phyloP scores from a whole-genome alignment of 1,139 yeast species.

The Yamadazyma aaseri region DNA sequence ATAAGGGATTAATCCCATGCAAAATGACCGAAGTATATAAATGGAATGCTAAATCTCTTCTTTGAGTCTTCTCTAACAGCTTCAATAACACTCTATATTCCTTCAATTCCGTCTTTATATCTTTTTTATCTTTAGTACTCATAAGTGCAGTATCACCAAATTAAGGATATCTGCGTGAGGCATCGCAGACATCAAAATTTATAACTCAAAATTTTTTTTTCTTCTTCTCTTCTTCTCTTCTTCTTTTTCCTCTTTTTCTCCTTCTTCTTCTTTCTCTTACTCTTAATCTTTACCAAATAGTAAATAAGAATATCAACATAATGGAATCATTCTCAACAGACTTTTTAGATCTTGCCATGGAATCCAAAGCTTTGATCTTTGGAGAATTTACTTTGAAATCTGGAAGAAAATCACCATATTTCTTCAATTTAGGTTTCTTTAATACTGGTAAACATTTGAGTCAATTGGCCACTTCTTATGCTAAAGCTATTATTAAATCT shows the following conservation, averaged over 20 bases:
- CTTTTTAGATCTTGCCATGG: conserved; percentile 79
- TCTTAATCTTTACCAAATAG: background rate
- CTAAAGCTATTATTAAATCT: conserved; percentile 77
- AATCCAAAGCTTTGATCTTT: conserved; percentile 77
- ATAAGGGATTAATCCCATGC: conserved; percentile 33
- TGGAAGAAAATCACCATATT: conserved; percentile 93
- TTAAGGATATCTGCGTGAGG: background rate
- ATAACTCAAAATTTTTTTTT: background rate
- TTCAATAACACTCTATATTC: conserved; percentile 25
- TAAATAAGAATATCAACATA: background rate
- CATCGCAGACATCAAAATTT: too few species aligned
- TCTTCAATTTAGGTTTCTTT: conserved; percentile 91
- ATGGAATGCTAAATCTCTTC: conserved; percentile 52
- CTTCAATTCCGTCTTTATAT: conserved; percentile 4
- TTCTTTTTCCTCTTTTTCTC: conserved; percentile 2
- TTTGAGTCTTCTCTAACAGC: conserved; percentile 40
- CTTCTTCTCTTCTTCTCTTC: conserved; percentile 2
- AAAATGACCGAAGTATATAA: conserved; percentile 47
- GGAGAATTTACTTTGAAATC: conserved; percentile 89
- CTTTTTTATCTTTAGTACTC: too few species aligned
- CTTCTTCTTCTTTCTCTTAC: conserved; percentile 6
- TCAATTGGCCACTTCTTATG: conserved; percentile 82
- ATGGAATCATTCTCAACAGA: conserved; percentile 52
- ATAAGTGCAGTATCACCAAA: background rate
- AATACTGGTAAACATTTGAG: conserved; percentile 76